These are phyloP conservation scores for Solanum acaule DNA, from an alignment of 257 asterid genomes.

Conservation along the genomic window DNA sequence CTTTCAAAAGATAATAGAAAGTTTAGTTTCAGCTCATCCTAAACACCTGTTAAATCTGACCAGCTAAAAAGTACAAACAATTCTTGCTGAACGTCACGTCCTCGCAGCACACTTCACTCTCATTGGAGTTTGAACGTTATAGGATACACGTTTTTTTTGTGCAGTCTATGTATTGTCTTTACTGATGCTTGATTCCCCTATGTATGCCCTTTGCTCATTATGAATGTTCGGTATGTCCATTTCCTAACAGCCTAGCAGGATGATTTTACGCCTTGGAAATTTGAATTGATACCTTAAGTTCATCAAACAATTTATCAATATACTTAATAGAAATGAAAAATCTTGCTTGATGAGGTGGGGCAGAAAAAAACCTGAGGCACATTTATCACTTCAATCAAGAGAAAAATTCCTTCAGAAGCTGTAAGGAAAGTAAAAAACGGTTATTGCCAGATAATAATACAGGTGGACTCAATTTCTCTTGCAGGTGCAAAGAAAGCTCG, in stretches of 20 bases:
- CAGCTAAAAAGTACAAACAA: background rate
- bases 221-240: background rate
- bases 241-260: background rate
- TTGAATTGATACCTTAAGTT: background rate
- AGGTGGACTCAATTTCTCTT: background rate
- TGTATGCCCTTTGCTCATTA: background rate
- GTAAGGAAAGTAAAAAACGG: background rate
- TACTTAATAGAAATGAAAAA: background rate
- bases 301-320: background rate
- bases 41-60: background rate
- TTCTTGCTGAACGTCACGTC: background rate
- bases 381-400: background rate
- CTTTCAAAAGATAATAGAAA: background rate
- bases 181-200: background rate
- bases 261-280: background rate
- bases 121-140: background rate
- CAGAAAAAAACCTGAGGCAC: background rate
- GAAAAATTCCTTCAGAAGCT: background rate
- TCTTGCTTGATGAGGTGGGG: background rate
- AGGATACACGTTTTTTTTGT: background rate
- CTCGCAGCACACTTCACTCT: background rate
- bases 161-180: background rate
- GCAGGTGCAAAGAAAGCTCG: slow-evolving; percentile 89
- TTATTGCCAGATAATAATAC: background rate
- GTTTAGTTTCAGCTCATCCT: background rate